Evolutionary conservation across 768 basidiomycete species (phyloP), one percentile per base, ranked within the genome.

Genomic region (Fomitopsis serialis): DNA sequence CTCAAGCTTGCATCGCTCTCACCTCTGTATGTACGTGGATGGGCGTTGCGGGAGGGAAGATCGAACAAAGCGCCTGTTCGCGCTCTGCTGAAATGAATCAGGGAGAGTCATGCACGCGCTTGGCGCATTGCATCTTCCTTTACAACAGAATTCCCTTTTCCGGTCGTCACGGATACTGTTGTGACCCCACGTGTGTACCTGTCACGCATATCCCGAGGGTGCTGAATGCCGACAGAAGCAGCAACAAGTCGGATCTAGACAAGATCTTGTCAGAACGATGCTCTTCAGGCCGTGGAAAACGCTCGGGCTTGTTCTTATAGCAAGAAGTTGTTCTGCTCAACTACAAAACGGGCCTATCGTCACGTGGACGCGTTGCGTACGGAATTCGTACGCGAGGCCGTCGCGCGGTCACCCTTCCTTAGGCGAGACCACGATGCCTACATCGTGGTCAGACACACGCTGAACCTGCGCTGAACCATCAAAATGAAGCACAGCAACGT

Each of bases 1-100:
- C 82, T 89, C 85, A 89, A 83, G 82, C 79, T 68, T 76, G 73
- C 87, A 88, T 88, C 73, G 58, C 61, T 55, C 45, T 22, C 34
- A 19, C 11, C 48, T 36, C 35, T 40, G 48, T 5, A 17, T 36
- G 48, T 49, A 11, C 19, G 35, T 49, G 21, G 22, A 40, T 40
- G 19, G 37, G 6, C 8, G 48, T 22, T 49, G 35, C 13, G n/a
- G 36, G 48, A 29, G 34, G 22, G 25, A 49, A 15, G 35, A 17
- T 36, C 34, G 44, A 29, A 49, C 34, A 40, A 40, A 40, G 48
- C 34, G 25, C 34, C 22, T 11, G 34, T 34, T 6, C 21, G 36
- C 7, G 35, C 48, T 37, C 48, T 40, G 37, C 35, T 37, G 6
- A 32, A 32, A 19, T 32, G 36, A 49, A 27, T 49, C 48, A 40